Conservation (phyloP, 1,139 yeast genomes). For the Hemisphaericaspora xylofermentans region DNA sequence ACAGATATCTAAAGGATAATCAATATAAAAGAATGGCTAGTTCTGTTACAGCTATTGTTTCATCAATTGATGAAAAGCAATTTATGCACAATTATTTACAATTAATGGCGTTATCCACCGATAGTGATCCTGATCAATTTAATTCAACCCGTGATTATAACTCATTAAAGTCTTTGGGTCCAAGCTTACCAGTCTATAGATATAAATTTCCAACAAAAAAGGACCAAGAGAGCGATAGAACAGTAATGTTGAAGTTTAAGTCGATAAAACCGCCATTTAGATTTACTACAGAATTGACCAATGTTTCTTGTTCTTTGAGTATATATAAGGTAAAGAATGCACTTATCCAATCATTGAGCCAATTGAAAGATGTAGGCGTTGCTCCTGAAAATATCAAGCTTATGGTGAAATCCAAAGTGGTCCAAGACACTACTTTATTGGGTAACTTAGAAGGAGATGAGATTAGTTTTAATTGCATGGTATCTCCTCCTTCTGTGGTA, state of each 20-base stretch:
- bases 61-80: slow-evolving; percentile 17
- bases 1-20: too few species aligned
- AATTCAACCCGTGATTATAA: slow-evolving; percentile 33
- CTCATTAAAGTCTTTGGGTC: slow-evolving; percentile 38
- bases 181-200: slow-evolving; percentile 36
- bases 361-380: slow-evolving; percentile 23
- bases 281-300: slow-evolving; percentile 28
- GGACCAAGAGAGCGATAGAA: slow-evolving; percentile 4
- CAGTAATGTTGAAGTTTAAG: slow-evolving; percentile 30
- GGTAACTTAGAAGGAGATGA: slow-evolving; percentile 21
- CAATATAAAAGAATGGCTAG: slow-evolving; percentile 2
- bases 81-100: slow-evolving; percentile 38
- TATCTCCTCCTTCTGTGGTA: slow-evolving; percentile 22
- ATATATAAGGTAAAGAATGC: slow-evolving; percentile 35
- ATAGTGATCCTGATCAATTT: slow-evolving; percentile 27
- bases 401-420: slow-evolving; percentile 44
- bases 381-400: slow-evolving; percentile 35
- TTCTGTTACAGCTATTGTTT: slow-evolving; percentile 8
- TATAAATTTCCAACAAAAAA: slow-evolving; percentile 27
- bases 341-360: slow-evolving; percentile 28
- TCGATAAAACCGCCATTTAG: slow-evolving; percentile 48
- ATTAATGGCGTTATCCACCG: slow-evolving; percentile 28
- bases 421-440: slow-evolving; percentile 36
- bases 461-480: slow-evolving; percentile 39
- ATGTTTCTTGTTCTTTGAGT: slow-evolving; percentile 25